Evolutionary conservation across 2,329 filamentous ascomycete genomes (phyloP), one percentile per base, ranked within the genome.

Genomic region (Lachnellula willkommii): DNA sequence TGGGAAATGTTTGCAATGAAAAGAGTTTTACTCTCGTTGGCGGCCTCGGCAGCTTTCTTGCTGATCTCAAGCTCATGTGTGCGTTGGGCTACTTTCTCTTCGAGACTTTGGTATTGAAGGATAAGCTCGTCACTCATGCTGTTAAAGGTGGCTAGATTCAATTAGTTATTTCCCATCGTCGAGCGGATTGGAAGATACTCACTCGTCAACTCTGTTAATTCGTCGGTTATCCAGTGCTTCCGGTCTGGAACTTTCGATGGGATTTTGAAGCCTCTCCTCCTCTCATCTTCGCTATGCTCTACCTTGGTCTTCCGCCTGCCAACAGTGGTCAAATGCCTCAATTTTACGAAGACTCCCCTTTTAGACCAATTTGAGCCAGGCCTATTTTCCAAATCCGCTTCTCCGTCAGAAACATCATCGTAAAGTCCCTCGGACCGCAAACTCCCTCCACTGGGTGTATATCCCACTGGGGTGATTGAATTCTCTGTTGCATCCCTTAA

Each of bases 1-100:
- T 86, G 83, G 1, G 84, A 87, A 50, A 97, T 96, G 66, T 97
- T 97, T 17, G 94, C 94, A 60, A 99, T 95, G 74, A 97, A 97
- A 8, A 97, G 78, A 0, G 94, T 97, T 74, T 99, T 99, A 77
- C 90, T 95, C 73, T 96, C 89, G 65, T 96, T 96, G 3, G 92
- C 92, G n/a, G 89, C 88, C 71, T 96, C 92, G 1, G 92, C 92
- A 1, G 90, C 90, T 73, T 90, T 90, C 70, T 96, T 96, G 74
- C 88, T 95, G 59, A 90, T 83, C 67, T 95, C 90, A 0, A 96
- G 77, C 71, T 96, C 89, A 37, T 82, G 82, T 0, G 92, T 96
- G 54, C 92, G 80, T 69, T 92, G 85, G 6, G 83, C 83, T 1
- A 96, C 92, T 64, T 93, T 87, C 55, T 93, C 85, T 69, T 96